Evolutionary conservation across 2,329 filamentous ascomycete genomes (phyloP).

Genomic region (Sarocladium kiliense): DNA sequence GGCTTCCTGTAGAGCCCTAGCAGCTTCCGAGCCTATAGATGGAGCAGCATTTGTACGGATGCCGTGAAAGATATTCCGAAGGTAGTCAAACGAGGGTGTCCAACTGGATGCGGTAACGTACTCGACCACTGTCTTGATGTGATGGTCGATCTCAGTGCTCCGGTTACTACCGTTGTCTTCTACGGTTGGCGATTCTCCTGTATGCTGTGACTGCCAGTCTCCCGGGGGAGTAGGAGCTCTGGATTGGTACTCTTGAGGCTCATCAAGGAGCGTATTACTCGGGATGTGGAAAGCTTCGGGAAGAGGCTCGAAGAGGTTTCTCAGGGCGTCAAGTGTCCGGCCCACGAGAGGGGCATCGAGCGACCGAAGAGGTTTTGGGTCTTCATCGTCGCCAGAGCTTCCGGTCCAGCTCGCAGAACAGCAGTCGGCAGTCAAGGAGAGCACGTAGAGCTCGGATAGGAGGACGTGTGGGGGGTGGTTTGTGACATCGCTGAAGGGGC

Average conservation of each 20-base stretch:
- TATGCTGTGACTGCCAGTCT: conserved; percentile 6
- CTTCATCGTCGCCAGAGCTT: conserved; percentile 9
- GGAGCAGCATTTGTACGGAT: conserved; percentile 39
- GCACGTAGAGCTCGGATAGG: conserved; percentile 59
- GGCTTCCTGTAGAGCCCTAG: conserved; percentile 39
- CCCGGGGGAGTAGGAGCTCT: not conserved
- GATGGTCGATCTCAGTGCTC: conserved; percentile 44
- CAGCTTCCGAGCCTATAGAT: conserved; percentile 29
- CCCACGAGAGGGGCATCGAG: conserved; percentile 47
- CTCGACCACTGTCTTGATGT: conserved; percentile 54
- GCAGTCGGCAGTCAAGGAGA: conserved; percentile 60
- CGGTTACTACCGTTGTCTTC: conserved; percentile 25
- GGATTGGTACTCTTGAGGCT: conserved; percentile 30
- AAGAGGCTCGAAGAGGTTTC: conserved; percentile 52
- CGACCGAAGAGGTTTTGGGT: conserved; percentile 25
- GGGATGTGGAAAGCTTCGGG: conserved; percentile 53
- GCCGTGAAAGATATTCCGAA: conserved; percentile 46
- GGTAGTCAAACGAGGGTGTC: conserved; percentile 53
- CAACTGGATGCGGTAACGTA: conserved; percentile 63
- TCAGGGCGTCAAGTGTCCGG: conserved; percentile 51
- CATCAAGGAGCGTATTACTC: conserved; percentile 50
- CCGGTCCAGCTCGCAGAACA: conserved; percentile 55
- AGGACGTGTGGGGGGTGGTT: conserved; percentile 55
- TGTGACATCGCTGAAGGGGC: conserved; percentile 45
- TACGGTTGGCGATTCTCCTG: not conserved